phyloP scores from a whole-genome alignment of 306 rosid species.

The Dryas octopetala region DNA sequence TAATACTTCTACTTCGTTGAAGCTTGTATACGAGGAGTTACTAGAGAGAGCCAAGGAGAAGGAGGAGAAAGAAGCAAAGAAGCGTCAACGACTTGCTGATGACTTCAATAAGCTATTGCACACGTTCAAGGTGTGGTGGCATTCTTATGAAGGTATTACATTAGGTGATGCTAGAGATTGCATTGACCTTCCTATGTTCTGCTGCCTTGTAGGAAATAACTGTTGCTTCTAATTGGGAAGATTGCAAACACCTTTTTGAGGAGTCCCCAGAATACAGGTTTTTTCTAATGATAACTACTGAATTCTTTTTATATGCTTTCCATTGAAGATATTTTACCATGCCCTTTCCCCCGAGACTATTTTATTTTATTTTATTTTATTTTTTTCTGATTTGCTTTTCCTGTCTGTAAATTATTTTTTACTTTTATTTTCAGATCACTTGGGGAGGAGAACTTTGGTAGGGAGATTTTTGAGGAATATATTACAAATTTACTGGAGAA shows the following conservation, averaged over 20 bases:
- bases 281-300: background rate
- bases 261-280: conserved; percentile 94
- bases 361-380: too few relatives aligned
- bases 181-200: conserved; percentile 23
- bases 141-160: conserved; percentile 8
- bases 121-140: conserved; percentile 59
- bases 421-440: conserved; percentile 53
- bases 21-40: conserved; percentile 85
- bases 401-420: conserved; percentile 11
- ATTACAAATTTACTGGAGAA: conserved; percentile 65
- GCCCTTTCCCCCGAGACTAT: background rate
- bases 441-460: conserved; percentile 65
- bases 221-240: conserved; percentile 81
- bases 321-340: background rate
- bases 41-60: conserved; percentile 88
- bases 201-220: conserved; percentile 63
- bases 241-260: conserved; percentile 75
- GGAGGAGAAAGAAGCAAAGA: conserved; percentile 98
- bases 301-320: background rate
- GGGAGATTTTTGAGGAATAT: conserved; percentile 81
- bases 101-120: conserved; percentile 74
- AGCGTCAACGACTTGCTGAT: conserved; percentile 91
- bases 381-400: background rate
- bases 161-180: background rate
- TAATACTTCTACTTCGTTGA: conserved; percentile 29